phyloP scores from a whole-genome alignment of 768 basidiomycete genomes.

The Serpula lacrymans region DNA sequence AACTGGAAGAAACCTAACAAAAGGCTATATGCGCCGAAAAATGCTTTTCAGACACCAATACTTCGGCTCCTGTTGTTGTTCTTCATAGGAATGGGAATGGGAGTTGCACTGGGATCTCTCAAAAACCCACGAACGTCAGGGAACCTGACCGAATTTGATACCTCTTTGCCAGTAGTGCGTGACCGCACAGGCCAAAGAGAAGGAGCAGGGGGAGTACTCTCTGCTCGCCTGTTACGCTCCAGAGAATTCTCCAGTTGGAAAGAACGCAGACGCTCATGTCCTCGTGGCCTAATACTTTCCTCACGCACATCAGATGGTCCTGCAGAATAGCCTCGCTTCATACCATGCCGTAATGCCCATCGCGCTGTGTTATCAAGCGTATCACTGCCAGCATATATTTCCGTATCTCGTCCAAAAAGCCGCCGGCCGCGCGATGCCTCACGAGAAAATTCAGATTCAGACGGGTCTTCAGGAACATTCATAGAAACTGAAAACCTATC shows the following conservation, averaged over 20 bases:
- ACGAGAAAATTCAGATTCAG: constrained; percentile 14
- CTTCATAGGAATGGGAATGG: constrained; percentile 18
- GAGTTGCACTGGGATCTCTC: constrained; percentile 22
- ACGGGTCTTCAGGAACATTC: constrained; percentile 8
- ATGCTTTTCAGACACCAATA: constrained; percentile 17
- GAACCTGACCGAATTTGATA: constrained; percentile 2
- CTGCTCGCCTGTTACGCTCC: constrained; percentile 18
- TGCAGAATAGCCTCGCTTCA: background rate
- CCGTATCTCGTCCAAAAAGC: constrained; percentile 12
- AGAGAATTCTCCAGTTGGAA: constrained; percentile 10
- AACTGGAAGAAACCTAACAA: too few relatives aligned
- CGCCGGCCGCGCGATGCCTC: constrained; percentile 7
- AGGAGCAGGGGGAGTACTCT: constrained; percentile 27
- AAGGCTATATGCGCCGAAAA: constrained; percentile 14
- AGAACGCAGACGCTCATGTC: constrained; percentile 15
- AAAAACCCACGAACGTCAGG: constrained; percentile 19
- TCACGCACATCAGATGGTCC: background rate
- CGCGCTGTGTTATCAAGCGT: constrained; percentile 22
- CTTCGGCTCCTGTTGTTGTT: constrained; percentile 24
- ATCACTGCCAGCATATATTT: constrained; percentile 18
- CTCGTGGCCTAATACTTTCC: background rate
- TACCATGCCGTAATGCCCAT: constrained; percentile 23
- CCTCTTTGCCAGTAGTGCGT: constrained; percentile 12
- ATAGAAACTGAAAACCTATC: background rate
- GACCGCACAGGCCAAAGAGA: constrained; percentile 16